phyloP scores from a whole-genome alignment of 768 basidiomycete species.

The Lactarius sp. region DNA sequence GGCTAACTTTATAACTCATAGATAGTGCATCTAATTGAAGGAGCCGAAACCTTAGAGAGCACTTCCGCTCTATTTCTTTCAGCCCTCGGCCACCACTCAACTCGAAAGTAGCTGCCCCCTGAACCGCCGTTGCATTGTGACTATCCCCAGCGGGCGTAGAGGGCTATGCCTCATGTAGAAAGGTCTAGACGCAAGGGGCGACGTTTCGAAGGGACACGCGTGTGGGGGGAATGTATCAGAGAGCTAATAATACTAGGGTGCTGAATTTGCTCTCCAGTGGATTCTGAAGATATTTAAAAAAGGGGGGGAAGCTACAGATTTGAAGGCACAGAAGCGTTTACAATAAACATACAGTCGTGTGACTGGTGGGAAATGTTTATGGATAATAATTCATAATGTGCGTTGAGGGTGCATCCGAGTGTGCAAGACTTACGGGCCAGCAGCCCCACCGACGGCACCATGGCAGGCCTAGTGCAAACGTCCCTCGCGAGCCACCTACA shows the following conservation, averaged over 20 bases:
- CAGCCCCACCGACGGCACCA: background rate
- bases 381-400: background rate
- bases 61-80: background rate
- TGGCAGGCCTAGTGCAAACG: background rate
- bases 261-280: background rate
- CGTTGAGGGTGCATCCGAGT: background rate
- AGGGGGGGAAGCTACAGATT: background rate
- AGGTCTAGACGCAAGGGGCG: slow-evolving; percentile 6
- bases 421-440: background rate
- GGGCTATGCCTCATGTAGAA: slow-evolving; percentile 7
- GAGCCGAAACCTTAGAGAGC: slow-evolving; percentile 4
- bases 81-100: background rate
- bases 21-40: background rate
- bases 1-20: background rate
- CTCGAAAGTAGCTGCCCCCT: background rate
- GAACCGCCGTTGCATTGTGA: background rate
- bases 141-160: slow-evolving; percentile 4
- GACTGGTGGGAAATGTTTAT: background rate
- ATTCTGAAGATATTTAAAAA: background rate
- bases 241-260: no score
- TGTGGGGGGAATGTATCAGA: background rate
- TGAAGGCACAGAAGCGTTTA: background rate
- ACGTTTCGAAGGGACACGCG: background rate
- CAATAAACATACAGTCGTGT: background rate
- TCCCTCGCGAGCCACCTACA: slow-evolving; percentile 6